Percentiles rank a stretch among this genome's conserved stretches.
These are phyloP conservation scores for Solanum aculeatissimum DNA, from an alignment of 305 asterid genomes.

Conservation along the genomic window DNA sequence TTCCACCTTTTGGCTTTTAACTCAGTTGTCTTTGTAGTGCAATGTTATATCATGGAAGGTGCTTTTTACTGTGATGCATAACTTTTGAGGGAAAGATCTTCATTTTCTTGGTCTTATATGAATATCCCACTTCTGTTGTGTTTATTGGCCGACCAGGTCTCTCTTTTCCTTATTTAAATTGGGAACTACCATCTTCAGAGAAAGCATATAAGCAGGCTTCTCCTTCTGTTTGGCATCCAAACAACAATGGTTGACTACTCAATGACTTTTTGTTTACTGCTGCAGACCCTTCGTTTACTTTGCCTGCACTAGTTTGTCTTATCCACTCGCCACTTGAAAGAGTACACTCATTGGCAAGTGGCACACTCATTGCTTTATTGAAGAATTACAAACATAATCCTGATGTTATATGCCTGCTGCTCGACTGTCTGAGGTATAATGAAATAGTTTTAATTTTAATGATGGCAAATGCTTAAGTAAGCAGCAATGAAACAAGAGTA, in stretches of 20 bases:
- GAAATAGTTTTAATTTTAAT: not conserved
- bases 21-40: not conserved
- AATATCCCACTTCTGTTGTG: not conserved
- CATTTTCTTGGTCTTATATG: not conserved
- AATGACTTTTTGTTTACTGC: slow-evolving; percentile 8
- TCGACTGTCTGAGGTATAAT: slow-evolving; percentile 68
- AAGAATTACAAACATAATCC: slow-evolving; percentile 56
- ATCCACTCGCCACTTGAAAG: slow-evolving; percentile 36
- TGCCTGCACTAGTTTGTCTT: slow-evolving; percentile 57
- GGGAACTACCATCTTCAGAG: not conserved
- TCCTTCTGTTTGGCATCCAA: not conserved
- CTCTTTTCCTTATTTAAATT: not conserved
- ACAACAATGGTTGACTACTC: not conserved
- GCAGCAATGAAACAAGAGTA: not conserved
- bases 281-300: slow-evolving; percentile 64
- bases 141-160: not conserved
- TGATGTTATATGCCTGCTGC: slow-evolving; percentile 58
- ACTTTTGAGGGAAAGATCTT: not conserved
- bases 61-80: not conserved
- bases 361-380: slow-evolving; percentile 48
- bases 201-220: not conserved
- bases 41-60: not conserved
- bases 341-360: slow-evolving; percentile 30
- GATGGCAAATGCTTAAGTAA: not conserved
- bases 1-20: not conserved